Evolutionary conservation across 768 basidiomycete species (phyloP).

Genomic region (Tephrocybe sp.): DNA sequence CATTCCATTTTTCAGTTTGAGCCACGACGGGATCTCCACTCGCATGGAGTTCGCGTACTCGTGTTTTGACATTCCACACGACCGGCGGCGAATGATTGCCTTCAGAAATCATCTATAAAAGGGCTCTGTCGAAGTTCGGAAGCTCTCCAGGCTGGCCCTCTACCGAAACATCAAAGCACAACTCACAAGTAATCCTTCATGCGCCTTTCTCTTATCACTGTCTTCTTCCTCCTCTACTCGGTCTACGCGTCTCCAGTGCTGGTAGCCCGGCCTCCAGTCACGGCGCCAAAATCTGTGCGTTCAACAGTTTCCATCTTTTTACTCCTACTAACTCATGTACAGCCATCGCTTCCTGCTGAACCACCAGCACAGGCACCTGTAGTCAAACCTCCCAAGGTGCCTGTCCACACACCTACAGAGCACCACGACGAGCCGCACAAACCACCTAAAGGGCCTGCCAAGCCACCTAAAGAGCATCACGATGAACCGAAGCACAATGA

Average conservation of each 20-base stretch:
- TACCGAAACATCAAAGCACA: background rate
- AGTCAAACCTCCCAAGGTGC: background rate
- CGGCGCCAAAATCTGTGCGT: no score
- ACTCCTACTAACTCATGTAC: no score
- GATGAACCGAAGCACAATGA: background rate
- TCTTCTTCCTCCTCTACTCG: background rate
- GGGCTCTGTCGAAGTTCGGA: no score
- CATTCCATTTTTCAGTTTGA: no score
- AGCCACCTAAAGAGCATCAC: background rate
- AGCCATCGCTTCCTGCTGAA: background rate
- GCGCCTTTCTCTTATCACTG: background rate
- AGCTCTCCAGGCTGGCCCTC: constrained; percentile 6
- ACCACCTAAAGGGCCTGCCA: background rate
- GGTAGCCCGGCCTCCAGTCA: background rate
- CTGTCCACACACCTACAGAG: no score
- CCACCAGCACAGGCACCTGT: background rate
- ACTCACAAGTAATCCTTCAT: background rate
- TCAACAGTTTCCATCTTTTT: no score
- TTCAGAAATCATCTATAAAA: no score
- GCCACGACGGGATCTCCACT: no score
- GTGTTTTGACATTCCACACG: no score
- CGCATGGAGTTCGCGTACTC: no score
- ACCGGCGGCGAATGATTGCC: no score
- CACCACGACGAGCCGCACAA: background rate
- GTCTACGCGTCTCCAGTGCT: background rate